Conservation (phyloP, 1,284 basidiomycete species). For the Marasmius sp. region DNA sequence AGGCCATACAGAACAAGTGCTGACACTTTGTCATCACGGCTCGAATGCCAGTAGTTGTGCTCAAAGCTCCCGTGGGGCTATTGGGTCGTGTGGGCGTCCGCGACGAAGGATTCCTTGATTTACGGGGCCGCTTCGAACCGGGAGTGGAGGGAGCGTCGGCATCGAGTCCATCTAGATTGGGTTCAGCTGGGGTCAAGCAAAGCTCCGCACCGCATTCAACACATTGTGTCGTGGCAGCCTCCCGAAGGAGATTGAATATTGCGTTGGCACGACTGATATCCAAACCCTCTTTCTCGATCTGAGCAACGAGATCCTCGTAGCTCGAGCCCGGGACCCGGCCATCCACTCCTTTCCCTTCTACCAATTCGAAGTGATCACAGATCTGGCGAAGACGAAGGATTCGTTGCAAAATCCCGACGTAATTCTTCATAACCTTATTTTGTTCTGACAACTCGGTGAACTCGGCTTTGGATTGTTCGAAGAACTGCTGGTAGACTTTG, state of each 20-base stretch:
- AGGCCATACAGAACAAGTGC: slow-evolving; percentile 85
- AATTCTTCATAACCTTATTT: slow-evolving; percentile 95
- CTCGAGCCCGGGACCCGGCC: slow-evolving; percentile 38
- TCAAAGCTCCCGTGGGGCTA: slow-evolving; percentile 48
- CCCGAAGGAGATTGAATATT: slow-evolving; percentile 80
- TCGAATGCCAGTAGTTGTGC: slow-evolving; percentile 30
- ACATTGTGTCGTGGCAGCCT: slow-evolving; percentile 86
- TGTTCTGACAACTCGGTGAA: slow-evolving; percentile 86
- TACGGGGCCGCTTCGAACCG: slow-evolving; percentile 61
- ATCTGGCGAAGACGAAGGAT: slow-evolving; percentile 94
- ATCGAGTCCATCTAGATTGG: slow-evolving; percentile 46
- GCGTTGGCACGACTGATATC: slow-evolving; percentile 72
- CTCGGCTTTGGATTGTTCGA: slow-evolving; percentile 86
- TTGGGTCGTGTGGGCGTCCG: slow-evolving; percentile 69
- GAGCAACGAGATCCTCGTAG: slow-evolving; percentile 75
- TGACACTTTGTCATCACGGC: slow-evolving; percentile 89
- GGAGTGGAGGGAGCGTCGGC: slow-evolving; percentile 48
- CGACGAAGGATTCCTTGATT: slow-evolving; percentile 54
- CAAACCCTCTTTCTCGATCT: slow-evolving; percentile 83
- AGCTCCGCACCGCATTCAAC: slow-evolving; percentile 85
- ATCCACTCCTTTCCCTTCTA: slow-evolving; percentile 71
- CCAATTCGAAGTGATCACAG: slow-evolving; percentile 94
- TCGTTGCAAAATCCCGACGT: slow-evolving; percentile 96
- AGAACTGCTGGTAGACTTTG: slow-evolving; percentile 85
- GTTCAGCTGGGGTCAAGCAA: slow-evolving; percentile 35